Conservation (phyloP, 176 grass and related monocot genomes). For the Saccharum spontaneum region DNA sequence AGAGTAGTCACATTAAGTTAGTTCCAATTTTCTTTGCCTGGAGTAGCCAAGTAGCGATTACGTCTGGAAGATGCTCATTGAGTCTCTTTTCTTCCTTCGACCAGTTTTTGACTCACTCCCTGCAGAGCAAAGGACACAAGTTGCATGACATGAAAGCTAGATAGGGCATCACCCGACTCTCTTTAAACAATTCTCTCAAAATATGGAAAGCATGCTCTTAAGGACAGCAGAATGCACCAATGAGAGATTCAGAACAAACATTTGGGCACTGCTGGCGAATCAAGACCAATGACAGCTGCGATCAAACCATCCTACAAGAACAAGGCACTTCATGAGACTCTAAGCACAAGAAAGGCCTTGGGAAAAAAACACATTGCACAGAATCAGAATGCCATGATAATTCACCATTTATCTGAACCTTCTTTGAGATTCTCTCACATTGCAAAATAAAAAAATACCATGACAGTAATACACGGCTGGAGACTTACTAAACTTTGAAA, state of each 20-base stretch:
- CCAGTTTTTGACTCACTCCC: neutral
- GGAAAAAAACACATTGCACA: neutral
- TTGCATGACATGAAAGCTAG: neutral
- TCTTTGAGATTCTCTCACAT: neutral
- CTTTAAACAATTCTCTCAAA: neutral
- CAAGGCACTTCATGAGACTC: neutral
- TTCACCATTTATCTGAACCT: neutral
- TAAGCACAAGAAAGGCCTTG: neutral
- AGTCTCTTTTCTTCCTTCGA: neutral
- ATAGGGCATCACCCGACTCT: neutral
- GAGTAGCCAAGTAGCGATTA: neutral
- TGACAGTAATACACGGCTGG: too few species aligned
- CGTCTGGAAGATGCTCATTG: conserved; percentile 2
- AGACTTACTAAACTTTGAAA: neutral
- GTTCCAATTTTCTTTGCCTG: neutral
- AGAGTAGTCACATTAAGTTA: neutral
- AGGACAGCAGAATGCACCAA: neutral
- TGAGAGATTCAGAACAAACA: neutral
- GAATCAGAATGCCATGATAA: neutral
- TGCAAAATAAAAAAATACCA: neutral
- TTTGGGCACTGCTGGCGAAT: neutral
- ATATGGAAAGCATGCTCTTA: neutral
- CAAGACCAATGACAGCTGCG: neutral
- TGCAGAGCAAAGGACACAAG: conserved; percentile 1
- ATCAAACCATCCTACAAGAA: conserved; percentile 32